phyloP scores from a whole-genome alignment of 2,329 filamentous ascomycete species.

The Xylariaceae sp. region DNA sequence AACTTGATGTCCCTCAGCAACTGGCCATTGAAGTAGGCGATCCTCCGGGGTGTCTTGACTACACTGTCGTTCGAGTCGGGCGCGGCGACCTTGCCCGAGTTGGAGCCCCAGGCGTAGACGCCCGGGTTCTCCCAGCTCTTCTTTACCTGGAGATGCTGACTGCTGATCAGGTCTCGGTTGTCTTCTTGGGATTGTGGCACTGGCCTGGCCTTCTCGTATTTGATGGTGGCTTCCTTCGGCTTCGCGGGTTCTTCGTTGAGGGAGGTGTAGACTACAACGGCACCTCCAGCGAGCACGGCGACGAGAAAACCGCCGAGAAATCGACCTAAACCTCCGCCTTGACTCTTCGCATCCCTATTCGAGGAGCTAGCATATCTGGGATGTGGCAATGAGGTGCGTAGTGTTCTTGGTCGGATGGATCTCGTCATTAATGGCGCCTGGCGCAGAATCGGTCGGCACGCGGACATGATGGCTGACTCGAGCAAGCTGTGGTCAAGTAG shows the following conservation, averaged over 20 bases:
- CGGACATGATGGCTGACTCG: neutral
- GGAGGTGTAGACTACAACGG: slow-evolving; percentile 22
- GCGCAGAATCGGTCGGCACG: slow-evolving; percentile 19
- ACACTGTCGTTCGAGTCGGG: slow-evolving; percentile 73
- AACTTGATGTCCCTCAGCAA: slow-evolving; percentile 84
- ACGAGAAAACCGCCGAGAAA: slow-evolving; percentile 23
- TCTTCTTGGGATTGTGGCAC: slow-evolving; percentile 63
- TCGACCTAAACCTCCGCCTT: slow-evolving; percentile 15
- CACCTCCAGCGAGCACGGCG: slow-evolving; percentile 22
- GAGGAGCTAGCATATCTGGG: slow-evolving; percentile 21
- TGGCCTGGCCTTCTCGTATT: slow-evolving; percentile 64
- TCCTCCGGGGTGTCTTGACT: slow-evolving; percentile 75
- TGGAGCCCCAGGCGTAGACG: slow-evolving; percentile 92
- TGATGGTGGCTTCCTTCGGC: slow-evolving; percentile 47
- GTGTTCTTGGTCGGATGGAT: slow-evolving; percentile 3
- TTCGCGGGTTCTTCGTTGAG: slow-evolving; percentile 19
- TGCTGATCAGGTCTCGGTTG: slow-evolving; percentile 71
- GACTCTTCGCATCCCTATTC: neutral
- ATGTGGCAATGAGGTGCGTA: slow-evolving; percentile 13
- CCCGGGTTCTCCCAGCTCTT: slow-evolving; percentile 78
- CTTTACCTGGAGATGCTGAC: slow-evolving; percentile 84
- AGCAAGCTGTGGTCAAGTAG: too few relatives aligned
- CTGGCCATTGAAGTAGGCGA: slow-evolving; percentile 79
- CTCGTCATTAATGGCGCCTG: slow-evolving; percentile 18
- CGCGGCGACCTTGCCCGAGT: slow-evolving; percentile 77